Evolutionary conservation across 106 monocot genomes (phyloP), one percentile per base, ranked within the genome.

Genomic region (Iris macrosiphon): DNA sequence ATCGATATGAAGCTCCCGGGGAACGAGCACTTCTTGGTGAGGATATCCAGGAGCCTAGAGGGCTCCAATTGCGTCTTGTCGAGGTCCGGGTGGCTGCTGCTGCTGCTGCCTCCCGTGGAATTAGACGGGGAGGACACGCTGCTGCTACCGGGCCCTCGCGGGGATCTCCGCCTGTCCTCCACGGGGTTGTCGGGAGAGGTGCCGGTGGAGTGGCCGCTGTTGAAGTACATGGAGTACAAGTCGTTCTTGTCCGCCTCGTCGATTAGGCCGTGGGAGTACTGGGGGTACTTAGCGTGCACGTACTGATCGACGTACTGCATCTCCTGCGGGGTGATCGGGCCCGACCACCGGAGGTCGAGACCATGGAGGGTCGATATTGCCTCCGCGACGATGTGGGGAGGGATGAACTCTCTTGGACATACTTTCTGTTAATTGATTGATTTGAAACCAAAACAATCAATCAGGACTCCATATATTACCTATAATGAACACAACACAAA

Each of bases 1-100:
- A 79, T 79, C 14, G 79, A 79, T n/a, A 73, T 35, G 73, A 79
- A 79, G 48, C 60, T 73, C 4, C 79, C 79, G 1, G 63, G 60
- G 28, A 73, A 79, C 11, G 79, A 69, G 11, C 68, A 64, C 31
- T 74, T 79, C 58, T 60, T 79, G 4, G 69, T 60, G 18, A 79
- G 79, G 40, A 79, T 69, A 41, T 79, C 79, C 10, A 69, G 69
- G 7, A 79, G 63, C 15, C 79, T 30, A 1, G 79, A 79, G 11
- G 79, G 79, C n/a, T 73, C 73, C 12, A 79, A 23, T 19, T 48
- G 62, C 7, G 69, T 64, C 27, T 20, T 44, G 31, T 64, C 68
- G 17, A 78, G 62, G 19, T 68, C 68, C 1, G 71, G 76, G 18
- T 49, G 75, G 45, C 51, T 63, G 75, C 68, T 68, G 4, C 68